Conservation (phyloP, 805 yeast species). For the Starmerella khaoyaiensis region DNA sequence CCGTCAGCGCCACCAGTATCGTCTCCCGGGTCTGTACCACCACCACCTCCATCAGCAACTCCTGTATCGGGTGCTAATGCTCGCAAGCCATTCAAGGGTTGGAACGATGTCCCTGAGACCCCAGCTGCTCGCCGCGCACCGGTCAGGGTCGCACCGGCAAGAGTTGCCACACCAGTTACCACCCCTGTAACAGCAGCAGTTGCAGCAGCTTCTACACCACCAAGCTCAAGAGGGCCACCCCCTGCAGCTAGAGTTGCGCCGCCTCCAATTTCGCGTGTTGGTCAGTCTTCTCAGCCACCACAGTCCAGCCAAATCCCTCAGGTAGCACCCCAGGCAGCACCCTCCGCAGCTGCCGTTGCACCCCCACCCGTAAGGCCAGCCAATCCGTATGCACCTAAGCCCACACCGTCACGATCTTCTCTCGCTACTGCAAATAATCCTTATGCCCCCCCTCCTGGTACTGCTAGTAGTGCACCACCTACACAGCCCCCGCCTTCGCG, state of each 20-base stretch:
- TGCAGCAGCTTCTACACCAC: neutral
- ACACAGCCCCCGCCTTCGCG: conserved; percentile 4
- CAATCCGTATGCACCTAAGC: conserved; percentile 31
- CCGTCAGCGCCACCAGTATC: conserved; percentile 16
- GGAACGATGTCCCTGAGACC: conserved; percentile 24
- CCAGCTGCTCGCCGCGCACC: conserved; percentile 17
- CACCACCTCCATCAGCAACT: conserved; percentile 8
- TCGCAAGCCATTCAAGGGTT: conserved; percentile 15
- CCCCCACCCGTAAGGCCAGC: conserved; percentile 22
- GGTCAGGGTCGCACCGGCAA: conserved; percentile 6
- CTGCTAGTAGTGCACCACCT: conserved; percentile 5
- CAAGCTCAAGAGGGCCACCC: neutral
- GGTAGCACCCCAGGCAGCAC: conserved; percentile 43
- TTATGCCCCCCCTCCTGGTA: conserved; percentile 21
- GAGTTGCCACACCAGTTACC: conserved; percentile 9
- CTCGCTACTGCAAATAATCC: conserved; percentile 14
- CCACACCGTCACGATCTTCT: conserved; percentile 5
- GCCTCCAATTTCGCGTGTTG: conserved; percentile 1
- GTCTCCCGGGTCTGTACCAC: conserved; percentile 11
- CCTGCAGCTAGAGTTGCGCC: conserved; percentile 3
- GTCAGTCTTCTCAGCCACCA: conserved; percentile 20
- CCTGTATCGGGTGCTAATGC: conserved; percentile 5
- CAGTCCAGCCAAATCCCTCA: conserved; percentile 22
- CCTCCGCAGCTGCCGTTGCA: conserved; percentile 26
- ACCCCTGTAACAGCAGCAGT: too few species aligned